Base-by-base conservation (phyloP, 169 alveolate species). In the Cryptosporidium felis region DNA sequence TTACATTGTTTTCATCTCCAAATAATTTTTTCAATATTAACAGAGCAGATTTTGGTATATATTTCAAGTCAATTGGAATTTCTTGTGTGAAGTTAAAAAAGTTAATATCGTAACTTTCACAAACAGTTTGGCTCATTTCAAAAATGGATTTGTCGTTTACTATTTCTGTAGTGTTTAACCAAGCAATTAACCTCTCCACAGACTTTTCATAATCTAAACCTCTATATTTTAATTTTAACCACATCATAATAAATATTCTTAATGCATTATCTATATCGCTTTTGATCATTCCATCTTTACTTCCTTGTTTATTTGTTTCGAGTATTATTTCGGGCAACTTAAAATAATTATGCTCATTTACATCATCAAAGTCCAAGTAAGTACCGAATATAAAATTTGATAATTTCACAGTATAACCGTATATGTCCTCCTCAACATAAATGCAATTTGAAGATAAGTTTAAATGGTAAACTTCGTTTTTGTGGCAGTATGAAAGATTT, bases 11-110 rank as follows among this genome's bases (percentile, higher is more conserved):
- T 5, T 44, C n/a, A 5, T 65, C 23, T 10, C 26, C 23, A 36
- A 74, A 38, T 1, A 63, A 18, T 36, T 53, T 74, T 53, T 36
- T 18, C 36, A 74, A 36, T 9, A 74, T 40, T 38, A 74, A 16
- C 34, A 74, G n/a, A 38, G 66, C 85, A 53, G 59, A 40, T 16
- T 74, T 74, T n/a, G 85, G 85, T 36, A 74, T 74, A 53, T 74
- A 56, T 40, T 56, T 53, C 36, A 74, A 74, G 9, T 53, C 85
- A 10, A 16, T 18, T 5, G 85, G 85, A 38, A 74, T 36, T n/a
- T 74, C 74, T 9, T 18, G 28, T 53, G 32, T 53, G 40, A 74
- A 74, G 10, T 21, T 23, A 23, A 46, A 46, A 16, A 65, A 44
- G 5, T 65, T 46, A 28, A 10, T 28, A 26, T 46, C 45, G 5